Conservation (phyloP, 257 asterid species). For the Buddleja alternifolia region DNA sequence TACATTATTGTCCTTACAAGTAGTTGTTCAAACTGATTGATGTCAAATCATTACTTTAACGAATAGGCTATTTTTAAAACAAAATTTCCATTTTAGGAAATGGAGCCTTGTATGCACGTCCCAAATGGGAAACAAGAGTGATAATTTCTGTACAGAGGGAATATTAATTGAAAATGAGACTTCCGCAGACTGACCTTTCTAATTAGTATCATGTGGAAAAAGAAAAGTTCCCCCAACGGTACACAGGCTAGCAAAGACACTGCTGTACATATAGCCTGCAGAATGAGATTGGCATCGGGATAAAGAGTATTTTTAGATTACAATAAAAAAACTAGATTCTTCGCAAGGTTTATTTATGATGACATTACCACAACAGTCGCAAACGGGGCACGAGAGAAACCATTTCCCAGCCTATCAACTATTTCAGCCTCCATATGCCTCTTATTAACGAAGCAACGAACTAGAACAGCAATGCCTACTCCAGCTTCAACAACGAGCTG, state of each 20-base stretch:
- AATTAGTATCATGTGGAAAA: slow-evolving; percentile 93
- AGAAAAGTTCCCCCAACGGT: slow-evolving; percentile 97
- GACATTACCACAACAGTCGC: slow-evolving; percentile 93
- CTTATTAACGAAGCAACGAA: slow-evolving; percentile 79
- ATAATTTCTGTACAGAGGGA: too few species aligned
- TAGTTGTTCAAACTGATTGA: too few species aligned
- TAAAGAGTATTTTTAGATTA: slow-evolving; percentile 14
- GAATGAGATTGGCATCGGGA: slow-evolving; percentile 22
- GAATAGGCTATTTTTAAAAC: too few species aligned
- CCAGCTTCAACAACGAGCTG: slow-evolving; percentile 90
- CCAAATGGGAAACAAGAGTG: too few species aligned
- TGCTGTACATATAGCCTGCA: slow-evolving; percentile 89
- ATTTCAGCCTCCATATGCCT: slow-evolving; percentile 81
- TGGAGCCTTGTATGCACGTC: too few species aligned
- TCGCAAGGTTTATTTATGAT: slow-evolving; percentile 14
- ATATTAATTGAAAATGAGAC: not conserved
- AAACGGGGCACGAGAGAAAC: slow-evolving; percentile 95
- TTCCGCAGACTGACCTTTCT: slow-evolving; percentile 60
- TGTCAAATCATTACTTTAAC: too few species aligned
- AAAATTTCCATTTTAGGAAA: too few species aligned
- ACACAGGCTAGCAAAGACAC: slow-evolving; percentile 90
- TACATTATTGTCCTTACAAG: too few species aligned
- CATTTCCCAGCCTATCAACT: slow-evolving; percentile 91
- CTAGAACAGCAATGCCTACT: slow-evolving; percentile 86
- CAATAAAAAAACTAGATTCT: slow-evolving; percentile 19